Conservation (phyloP, 345 rosid genomes). For the Excoecaria cochinchinensis region DNA sequence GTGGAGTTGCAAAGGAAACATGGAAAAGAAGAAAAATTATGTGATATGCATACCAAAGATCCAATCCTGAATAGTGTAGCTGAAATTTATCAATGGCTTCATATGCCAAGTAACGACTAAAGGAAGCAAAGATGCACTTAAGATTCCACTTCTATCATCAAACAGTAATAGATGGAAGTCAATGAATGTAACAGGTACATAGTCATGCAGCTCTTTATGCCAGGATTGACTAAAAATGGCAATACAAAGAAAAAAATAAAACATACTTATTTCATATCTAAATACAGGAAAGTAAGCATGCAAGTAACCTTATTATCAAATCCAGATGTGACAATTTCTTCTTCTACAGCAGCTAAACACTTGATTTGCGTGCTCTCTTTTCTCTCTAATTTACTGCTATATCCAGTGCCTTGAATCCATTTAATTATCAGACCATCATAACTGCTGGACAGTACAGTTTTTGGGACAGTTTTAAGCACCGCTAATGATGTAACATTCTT, state of each 20-base stretch:
- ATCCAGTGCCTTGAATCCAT: slow-evolving; percentile 93
- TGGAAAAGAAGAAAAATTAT: background rate
- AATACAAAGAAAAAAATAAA: slow-evolving; percentile 6
- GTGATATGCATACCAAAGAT: background rate
- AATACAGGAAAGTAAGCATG: background rate
- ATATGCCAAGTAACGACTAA: no score
- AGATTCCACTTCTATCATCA: background rate
- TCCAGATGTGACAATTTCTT: slow-evolving; percentile 83
- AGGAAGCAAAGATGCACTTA: no score
- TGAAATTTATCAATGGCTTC: no score
- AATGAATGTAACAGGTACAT: background rate
- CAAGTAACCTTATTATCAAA: slow-evolving; percentile 80
- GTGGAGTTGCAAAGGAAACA: background rate
- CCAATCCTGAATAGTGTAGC: no score
- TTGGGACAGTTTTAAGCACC: slow-evolving; percentile 60
- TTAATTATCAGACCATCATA: slow-evolving; percentile 87
- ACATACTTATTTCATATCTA: background rate
- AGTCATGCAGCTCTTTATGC: background rate
- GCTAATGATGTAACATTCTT: slow-evolving; percentile 74
- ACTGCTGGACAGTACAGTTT: slow-evolving; percentile 68
- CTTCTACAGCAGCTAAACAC: slow-evolving; percentile 77
- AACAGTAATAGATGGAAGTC: background rate
- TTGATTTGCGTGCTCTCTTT: slow-evolving; percentile 78
- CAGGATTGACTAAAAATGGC: background rate
- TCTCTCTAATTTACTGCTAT: slow-evolving; percentile 67